These are phyloP conservation scores for Stylosanthes scabra DNA, from an alignment of 331 rosid species.

Conservation along the genomic window DNA sequence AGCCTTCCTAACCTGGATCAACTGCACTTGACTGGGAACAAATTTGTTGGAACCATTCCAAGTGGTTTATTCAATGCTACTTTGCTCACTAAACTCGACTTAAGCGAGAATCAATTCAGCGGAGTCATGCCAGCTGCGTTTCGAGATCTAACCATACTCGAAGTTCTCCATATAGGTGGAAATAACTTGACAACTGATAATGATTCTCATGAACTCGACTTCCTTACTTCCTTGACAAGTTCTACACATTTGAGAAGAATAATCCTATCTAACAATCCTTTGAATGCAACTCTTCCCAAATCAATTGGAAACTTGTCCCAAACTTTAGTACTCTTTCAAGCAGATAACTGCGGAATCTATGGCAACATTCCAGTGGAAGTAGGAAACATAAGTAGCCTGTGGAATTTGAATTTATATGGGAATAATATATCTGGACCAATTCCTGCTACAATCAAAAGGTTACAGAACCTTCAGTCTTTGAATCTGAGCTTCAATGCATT, in stretches of 20 bases:
- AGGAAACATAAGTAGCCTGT: constrained; percentile 23
- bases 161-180: background rate
- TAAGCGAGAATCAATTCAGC: background rate
- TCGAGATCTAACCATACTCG: constrained; percentile 15
- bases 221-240: constrained; percentile 28
- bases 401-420: background rate
- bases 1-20: constrained; percentile 19
- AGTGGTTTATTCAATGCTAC: constrained; percentile 30
- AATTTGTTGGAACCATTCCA: constrained; percentile 34
- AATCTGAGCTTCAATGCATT: background rate
- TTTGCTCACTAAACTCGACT: background rate
- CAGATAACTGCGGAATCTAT: background rate
- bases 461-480: constrained; percentile 18
- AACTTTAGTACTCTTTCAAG: background rate
- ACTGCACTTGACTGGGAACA: background rate
- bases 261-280: background rate
- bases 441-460: constrained; percentile 14
- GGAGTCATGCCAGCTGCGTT: constrained; percentile 28
- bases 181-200: constrained; percentile 18
- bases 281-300: background rate
- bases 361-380: constrained; percentile 22
- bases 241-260: background rate
- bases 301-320: constrained; percentile 33
- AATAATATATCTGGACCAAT: constrained; percentile 22
- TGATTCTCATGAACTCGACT: constrained; percentile 8